phyloP scores from a whole-genome alignment of 2,329 filamentous ascomycete genomes.

The Pseudogymnoascus pannorum region DNA sequence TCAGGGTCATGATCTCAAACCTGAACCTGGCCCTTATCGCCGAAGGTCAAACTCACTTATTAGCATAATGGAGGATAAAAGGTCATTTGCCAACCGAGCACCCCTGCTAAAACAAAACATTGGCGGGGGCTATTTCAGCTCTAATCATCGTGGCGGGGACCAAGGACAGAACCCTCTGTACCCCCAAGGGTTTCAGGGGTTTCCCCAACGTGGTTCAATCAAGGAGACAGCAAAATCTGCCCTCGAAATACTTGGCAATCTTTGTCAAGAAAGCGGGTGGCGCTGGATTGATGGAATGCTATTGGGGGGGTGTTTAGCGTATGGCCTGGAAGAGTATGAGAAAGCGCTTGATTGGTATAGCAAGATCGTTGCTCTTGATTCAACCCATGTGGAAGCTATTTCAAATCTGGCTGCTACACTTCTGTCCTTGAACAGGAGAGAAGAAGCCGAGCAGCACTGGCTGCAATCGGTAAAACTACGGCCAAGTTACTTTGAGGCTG shows the following conservation, averaged over 20 bases:
- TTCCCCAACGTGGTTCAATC: neutral
- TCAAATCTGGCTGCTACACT: conserved; percentile 89
- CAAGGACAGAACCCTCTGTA: neutral
- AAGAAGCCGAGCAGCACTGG: conserved; percentile 85
- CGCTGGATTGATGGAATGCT: conserved; percentile 91
- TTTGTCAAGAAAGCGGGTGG: conserved; percentile 77
- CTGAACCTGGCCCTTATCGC: neutral
- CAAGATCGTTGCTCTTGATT: conserved; percentile 50
- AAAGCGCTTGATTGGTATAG: conserved; percentile 70
- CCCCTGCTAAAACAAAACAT: neutral
- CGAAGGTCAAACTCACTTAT: conserved; percentile 5
- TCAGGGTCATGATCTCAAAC: neutral
- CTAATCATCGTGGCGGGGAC: neutral
- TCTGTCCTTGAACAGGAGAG: conserved; percentile 71
- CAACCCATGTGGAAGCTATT: conserved; percentile 76
- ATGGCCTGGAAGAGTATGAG: conserved; percentile 78
- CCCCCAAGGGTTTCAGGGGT: neutral
- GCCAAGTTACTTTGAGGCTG: conserved; percentile 87
- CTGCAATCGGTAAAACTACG: conserved; percentile 71
- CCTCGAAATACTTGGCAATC: conserved; percentile 61
- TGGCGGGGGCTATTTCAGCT: neutral
- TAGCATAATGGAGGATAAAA: conserved; percentile 9
- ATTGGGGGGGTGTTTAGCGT: conserved; percentile 83
- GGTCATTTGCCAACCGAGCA: conserved; percentile 4
- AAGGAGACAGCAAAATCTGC: conserved; percentile 51